Percentiles rank a stretch among this genome's conserved stretches.
Conservation (phyloP, 1,139 yeast genomes). For the Candida sanyaensis region DNA sequence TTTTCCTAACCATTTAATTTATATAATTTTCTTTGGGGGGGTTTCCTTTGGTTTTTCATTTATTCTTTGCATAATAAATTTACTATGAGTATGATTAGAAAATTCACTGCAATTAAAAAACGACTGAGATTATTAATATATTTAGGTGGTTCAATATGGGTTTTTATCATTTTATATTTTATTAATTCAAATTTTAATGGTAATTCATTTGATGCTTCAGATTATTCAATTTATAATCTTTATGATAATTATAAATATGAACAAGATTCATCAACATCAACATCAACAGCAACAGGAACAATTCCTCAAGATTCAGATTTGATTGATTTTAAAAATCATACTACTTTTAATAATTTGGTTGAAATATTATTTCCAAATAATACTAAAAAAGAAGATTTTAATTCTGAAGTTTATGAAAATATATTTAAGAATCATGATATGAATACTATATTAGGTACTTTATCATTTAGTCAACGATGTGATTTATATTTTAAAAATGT, state of each 20-base stretch:
- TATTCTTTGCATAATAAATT: no score
- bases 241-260: not conserved
- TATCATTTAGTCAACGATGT: conserved; percentile 27
- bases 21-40: no score
- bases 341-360: not conserved
- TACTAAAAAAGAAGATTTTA: conserved; percentile 7
- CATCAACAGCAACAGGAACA: not conserved
- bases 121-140: not conserved
- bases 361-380: not conserved
- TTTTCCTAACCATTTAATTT: no score
- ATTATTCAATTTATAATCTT: conserved; percentile 3
- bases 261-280: no score
- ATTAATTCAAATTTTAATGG: not conserved
- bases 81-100: not conserved
- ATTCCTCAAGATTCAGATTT: not conserved
- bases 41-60: no score
- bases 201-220: not conserved
- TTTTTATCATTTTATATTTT: not conserved
- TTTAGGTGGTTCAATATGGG: conserved; percentile 1
- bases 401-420: conserved; percentile 23
- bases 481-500: conserved; percentile 32
- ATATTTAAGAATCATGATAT: conserved; percentile 26
- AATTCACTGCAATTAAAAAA: not conserved
- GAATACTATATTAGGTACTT: conserved; percentile 19
- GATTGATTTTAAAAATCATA: not conserved